Evolutionary conservation across 257 asterid species (phyloP).

Genomic region (Penstemon davidsonii): DNA sequence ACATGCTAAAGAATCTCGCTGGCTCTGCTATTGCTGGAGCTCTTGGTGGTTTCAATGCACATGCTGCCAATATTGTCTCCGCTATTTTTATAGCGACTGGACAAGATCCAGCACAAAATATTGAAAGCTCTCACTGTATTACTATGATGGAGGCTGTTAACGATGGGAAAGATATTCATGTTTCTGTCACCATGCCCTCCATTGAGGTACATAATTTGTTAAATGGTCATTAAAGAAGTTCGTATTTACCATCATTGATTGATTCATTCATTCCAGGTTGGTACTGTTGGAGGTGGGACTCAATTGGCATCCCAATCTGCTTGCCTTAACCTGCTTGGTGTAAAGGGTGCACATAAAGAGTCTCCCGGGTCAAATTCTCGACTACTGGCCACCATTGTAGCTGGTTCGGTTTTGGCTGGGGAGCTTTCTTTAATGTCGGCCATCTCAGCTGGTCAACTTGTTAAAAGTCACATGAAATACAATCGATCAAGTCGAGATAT

Average conservation of each 20-base stretch:
- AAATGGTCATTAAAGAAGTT: too few relatives aligned
- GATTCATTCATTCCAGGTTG: constrained; percentile 25
- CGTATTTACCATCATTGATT: too few relatives aligned
- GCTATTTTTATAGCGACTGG: constrained; percentile 43
- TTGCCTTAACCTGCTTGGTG: constrained; percentile 43
- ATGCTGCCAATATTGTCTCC: constrained; percentile 43
- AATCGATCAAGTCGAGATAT: constrained; percentile 40
- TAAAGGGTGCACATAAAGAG: constrained; percentile 43
- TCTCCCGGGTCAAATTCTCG: constrained; percentile 43
- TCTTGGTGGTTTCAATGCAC: constrained; percentile 48
- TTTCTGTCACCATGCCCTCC: constrained; percentile 47
- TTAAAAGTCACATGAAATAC: constrained; percentile 51
- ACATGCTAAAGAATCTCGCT: constrained; percentile 50
- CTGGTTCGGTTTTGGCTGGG: constrained; percentile 46
- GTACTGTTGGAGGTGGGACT: constrained; percentile 50
- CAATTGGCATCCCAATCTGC: constrained; percentile 48
- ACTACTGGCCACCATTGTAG: constrained; percentile 41
- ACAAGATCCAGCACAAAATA: constrained; percentile 43
- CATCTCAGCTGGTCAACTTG: constrained; percentile 50
- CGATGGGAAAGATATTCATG: constrained; percentile 42
- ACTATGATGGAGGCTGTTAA: constrained; percentile 53
- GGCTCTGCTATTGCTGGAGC: constrained; percentile 55
- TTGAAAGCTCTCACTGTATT: constrained; percentile 51
- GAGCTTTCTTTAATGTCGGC: constrained; percentile 52
- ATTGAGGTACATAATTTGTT: constrained; percentile 30